Conservation (phyloP, 2,329 filamentous ascomycete genomes). For the Huntiella moniliformis region DNA sequence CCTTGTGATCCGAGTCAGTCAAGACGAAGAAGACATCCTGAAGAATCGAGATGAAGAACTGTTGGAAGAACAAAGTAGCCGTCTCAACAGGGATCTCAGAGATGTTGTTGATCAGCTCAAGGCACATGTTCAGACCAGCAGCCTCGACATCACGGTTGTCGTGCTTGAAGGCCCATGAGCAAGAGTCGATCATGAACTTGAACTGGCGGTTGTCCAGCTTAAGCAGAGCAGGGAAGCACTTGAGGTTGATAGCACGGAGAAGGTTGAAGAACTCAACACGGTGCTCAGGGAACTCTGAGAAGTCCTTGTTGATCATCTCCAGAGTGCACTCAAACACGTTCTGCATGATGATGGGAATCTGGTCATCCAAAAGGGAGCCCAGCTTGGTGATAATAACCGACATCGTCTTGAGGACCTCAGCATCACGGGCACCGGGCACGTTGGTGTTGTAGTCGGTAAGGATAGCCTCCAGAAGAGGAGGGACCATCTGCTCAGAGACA, state of each 20-base stretch:
- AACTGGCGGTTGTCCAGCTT: conserved; percentile 93
- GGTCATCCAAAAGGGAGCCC: conserved; percentile 90
- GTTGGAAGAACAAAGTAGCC: conserved; percentile 90
- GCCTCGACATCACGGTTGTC: conserved; percentile 96
- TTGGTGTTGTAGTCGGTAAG: conserved; percentile 94
- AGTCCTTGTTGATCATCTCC: conserved; percentile 99
- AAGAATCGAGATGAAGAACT: conserved; percentile 86
- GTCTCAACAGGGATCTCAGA: conserved; percentile 74
- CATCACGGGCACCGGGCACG: conserved; percentile 84
- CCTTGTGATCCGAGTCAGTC: conserved; percentile 95
- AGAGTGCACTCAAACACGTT: conserved; percentile 96
- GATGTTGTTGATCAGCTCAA: conserved; percentile 95
- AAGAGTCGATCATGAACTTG: conserved; percentile 98
- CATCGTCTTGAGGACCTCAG: conserved; percentile 93
- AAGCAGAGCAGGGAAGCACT: conserved; percentile 86
- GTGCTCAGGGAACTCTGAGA: conserved; percentile 96
- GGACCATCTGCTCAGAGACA: conserved; percentile 84
- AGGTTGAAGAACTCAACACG: conserved; percentile 99
- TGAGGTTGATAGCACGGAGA: conserved; percentile 83
- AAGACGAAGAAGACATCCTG: conserved; percentile 98
- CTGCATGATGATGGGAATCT: conserved; percentile 94
- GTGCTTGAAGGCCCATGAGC: conserved; percentile 99
- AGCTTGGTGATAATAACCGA: conserved; percentile 93
- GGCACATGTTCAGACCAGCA: conserved; percentile 92
- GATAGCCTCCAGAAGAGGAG: conserved; percentile 84